Percentiles rank a stretch among this genome's conserved stretches.
These are phyloP conservation scores for Apiospora saccharicola DNA, from an alignment of 2,329 filamentous ascomycete genomes.

Conservation along the genomic window DNA sequence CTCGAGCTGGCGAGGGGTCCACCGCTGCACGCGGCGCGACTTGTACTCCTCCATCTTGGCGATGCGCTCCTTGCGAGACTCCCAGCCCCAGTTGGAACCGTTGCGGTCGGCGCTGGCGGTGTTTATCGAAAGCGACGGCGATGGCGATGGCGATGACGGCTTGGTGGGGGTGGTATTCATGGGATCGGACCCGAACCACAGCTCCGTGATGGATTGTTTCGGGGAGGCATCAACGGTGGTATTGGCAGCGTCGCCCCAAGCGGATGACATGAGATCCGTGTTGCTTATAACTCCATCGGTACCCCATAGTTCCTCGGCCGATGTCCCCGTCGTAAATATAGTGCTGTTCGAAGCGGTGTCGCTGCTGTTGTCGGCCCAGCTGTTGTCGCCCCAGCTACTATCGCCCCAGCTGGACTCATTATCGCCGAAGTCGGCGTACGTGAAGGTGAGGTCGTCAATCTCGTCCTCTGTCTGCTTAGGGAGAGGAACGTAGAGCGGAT, in stretches of 20 bases:
- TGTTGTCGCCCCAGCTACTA: neutral
- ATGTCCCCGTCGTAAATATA: neutral
- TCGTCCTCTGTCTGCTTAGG: constrained; percentile 14
- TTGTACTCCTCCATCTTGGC: neutral
- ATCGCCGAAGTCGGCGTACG: neutral
- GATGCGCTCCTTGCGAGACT: neutral
- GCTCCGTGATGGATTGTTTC: neutral
- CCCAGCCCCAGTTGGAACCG: neutral
- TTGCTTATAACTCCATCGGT: neutral
- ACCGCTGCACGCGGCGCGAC: neutral
- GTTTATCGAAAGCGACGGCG: neutral
- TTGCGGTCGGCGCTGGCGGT: neutral
- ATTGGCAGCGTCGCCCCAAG: neutral
- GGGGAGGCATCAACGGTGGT: neutral
- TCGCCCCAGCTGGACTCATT: neutral
- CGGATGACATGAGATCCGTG: neutral
- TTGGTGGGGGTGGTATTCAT: no score
- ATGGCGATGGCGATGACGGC: no score
- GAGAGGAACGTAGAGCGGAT: neutral
- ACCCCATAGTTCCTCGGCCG: neutral
- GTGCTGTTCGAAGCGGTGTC: neutral
- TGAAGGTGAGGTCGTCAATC: constrained; percentile 16
- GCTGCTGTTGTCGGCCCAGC: neutral
- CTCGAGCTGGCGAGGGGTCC: constrained; percentile 1
- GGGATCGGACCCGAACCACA: neutral